Conservation (phyloP, 2,329 filamentous ascomycete genomes). For the Penicillium vulpinum region DNA sequence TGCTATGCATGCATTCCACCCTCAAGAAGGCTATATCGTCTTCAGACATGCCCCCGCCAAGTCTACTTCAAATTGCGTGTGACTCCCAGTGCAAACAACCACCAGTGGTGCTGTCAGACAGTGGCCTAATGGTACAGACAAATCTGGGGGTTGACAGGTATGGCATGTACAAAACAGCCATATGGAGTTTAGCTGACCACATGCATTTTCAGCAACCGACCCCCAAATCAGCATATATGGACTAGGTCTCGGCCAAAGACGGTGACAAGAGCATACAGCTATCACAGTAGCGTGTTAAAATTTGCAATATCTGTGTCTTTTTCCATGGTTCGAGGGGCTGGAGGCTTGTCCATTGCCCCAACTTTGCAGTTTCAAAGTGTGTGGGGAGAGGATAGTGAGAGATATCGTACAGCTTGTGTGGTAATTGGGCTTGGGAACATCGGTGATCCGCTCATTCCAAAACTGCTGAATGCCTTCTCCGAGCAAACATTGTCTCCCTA, state of each 20-base stretch:
- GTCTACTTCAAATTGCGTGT: not conserved
- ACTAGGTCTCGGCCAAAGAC: not conserved
- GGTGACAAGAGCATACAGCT: not conserved
- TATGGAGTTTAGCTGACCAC: not conserved
- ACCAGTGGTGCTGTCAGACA: not conserved
- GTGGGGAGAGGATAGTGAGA: not conserved
- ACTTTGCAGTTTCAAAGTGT: not conserved
- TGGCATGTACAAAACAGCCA: not conserved
- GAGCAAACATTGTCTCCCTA: not conserved
- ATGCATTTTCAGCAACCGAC: not conserved
- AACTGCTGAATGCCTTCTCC: not conserved
- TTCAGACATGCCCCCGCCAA: not conserved
- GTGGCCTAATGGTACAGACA: not conserved
- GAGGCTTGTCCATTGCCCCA: constrained; percentile 11
- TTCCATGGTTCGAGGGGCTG: constrained; percentile 3
- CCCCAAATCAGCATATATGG: not conserved
- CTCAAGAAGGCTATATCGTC: not conserved
- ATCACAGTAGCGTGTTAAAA: constrained; percentile 6
- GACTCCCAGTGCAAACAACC: not conserved
- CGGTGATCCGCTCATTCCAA: not conserved
- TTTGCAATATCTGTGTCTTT: constrained; percentile 8
- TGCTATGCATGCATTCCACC: not conserved
- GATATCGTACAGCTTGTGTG: no score
- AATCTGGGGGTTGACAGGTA: not conserved
- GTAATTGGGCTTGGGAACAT: no score